These are phyloP conservation scores for Hymenoscyphus albidus DNA, from an alignment of 2,329 filamentous ascomycete genomes.

Conservation along the genomic window DNA sequence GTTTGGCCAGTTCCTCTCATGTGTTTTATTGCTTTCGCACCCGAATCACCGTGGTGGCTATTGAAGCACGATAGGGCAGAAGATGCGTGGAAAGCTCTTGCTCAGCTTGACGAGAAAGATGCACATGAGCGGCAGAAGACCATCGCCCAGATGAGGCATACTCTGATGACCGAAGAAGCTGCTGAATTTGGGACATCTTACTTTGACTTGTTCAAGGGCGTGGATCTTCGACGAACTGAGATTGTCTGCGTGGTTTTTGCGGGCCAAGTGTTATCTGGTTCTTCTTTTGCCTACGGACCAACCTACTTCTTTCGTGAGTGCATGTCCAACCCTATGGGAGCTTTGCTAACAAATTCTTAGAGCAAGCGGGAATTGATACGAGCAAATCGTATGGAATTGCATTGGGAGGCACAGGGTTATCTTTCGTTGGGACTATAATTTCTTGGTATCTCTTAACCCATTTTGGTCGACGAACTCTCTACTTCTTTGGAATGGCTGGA, in stretches of 20 bases:
- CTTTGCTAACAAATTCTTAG: background rate
- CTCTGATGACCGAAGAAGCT: constrained; percentile 48
- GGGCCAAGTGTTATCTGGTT: constrained; percentile 59
- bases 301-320: constrained; percentile 49
- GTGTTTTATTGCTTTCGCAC: constrained; percentile 41
- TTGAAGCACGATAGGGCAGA: constrained; percentile 41
- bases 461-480: constrained; percentile 47
- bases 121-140: constrained; percentile 38
- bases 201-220: constrained; percentile 45
- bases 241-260: constrained; percentile 36
- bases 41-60: constrained; percentile 48
- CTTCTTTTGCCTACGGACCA: constrained; percentile 58
- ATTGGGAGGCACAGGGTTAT: background rate
- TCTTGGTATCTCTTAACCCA: constrained; percentile 44
- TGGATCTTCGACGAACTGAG: constrained; percentile 45
- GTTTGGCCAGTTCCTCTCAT: constrained; percentile 43
- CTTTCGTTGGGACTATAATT: background rate
- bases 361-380: background rate
- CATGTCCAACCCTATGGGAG: background rate
- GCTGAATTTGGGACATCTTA: constrained; percentile 42
- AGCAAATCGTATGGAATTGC: background rate
- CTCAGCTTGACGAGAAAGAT: constrained; percentile 36
- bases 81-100: constrained; percentile 41
- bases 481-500: constrained; percentile 42
- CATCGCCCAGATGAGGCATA: constrained; percentile 52